Base-by-base conservation (phyloP, 495 filamentous ascomycete species). In the Daldinia concentrica region DNA sequence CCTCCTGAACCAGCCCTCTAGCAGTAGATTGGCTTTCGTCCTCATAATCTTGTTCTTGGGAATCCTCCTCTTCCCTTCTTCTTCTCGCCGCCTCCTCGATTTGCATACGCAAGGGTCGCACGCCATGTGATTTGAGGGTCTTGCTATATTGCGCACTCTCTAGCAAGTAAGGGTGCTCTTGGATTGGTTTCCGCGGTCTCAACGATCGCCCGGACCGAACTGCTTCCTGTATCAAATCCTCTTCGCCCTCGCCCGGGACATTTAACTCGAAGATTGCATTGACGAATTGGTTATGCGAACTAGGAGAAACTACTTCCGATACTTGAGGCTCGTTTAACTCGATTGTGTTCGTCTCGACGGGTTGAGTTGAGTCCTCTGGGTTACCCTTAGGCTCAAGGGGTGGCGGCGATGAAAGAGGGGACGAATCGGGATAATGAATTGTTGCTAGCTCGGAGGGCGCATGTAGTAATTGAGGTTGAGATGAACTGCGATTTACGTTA, bases 111-210 rank as follows among this genome's bases (percentile, higher is more conserved):
- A 93, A 79, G 0, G 91, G 90, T 64, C 85, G 87, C 7, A 93
- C 65, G 0, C 91, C 91, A 45, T 88, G 80, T 6, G 86, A 86
- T 60, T 85, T 88, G 76, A 92, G 84, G 8, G 83, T 81, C 7
- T 74, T 84, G 22, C 84, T 82, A 74, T 93, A 92, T 62, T 86
- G 86, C n/a, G 85, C 90, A 70, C 85, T 85, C 71, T 94, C 91
- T 5, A 91, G 72, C 1, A 86, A 76, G 74, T 93, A 94, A 0
- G 91, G 91, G 69, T 92, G 90, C 57, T 92, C 78, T 73, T 94
- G 92, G 34, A 92, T 92, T 3, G 90, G 87, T 61, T 92, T 93
- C 60, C 92, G 84, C 26, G 90, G 86, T 30, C 92, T 85, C 15
- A 94, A 77, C 29, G 81, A 86, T 17, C 85, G 79, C 65, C 78